These are phyloP conservation scores for Boletellus emodensis DNA, from an alignment of 768 basidiomycete species.

Conservation along the genomic window DNA sequence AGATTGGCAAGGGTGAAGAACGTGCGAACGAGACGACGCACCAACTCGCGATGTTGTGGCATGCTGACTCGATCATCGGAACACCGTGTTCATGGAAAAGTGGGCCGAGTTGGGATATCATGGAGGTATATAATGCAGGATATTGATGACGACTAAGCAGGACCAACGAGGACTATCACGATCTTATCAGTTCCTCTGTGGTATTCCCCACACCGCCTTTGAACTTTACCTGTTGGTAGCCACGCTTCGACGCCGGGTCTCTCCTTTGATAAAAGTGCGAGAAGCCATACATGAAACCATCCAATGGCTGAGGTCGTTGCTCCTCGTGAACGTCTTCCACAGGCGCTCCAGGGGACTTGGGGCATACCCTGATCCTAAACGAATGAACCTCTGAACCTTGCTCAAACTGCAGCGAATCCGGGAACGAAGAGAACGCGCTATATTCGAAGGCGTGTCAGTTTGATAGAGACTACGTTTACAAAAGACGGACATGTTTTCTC, in stretches of 20 bases:
- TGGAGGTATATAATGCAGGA: constrained; percentile 74
- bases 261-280: constrained; percentile 70
- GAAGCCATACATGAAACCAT: constrained; percentile 76
- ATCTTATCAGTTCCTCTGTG: constrained; percentile 1
- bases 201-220: background rate
- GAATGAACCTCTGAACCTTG: constrained; percentile 83
- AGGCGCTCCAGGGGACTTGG: constrained; percentile 18
- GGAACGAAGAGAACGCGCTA: constrained; percentile 91
- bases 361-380: constrained; percentile 70
- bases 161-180: constrained; percentile 48
- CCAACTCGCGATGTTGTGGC: constrained; percentile 83
- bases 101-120: constrained; percentile 68
- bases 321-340: constrained; percentile 8
- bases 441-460: constrained; percentile 2
- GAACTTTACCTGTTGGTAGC: constrained; percentile 66
- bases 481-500: constrained; percentile 69
- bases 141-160: constrained; percentile 77
- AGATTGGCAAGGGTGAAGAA: constrained; percentile 7
- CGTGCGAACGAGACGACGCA: constrained; percentile 35
- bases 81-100: constrained; percentile 68
- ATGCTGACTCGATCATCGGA: constrained; percentile 81
- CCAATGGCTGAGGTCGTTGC: constrained; percentile 40
- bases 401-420: constrained; percentile 81
- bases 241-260: constrained; percentile 65
- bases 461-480: background rate